Percentiles rank a stretch among this genome's conserved stretches.
Evolutionary conservation across 257 asterid genomes (phyloP).

Genomic region (Solanum paucissectum): DNA sequence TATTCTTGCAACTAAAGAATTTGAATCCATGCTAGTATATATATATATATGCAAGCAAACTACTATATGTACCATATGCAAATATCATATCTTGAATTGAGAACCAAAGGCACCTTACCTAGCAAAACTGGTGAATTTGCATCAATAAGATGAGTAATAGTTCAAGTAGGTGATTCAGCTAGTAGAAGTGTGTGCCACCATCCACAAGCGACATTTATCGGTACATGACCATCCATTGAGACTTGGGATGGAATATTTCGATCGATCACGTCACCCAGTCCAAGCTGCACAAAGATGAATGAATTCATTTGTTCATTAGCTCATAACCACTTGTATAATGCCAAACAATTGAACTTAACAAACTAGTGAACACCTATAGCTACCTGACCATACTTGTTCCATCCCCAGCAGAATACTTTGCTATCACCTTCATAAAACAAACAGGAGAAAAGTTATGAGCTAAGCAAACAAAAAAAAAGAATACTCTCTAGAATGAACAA

Average conservation of each 20-base stretch:
- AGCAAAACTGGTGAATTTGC: slow-evolving; percentile 50
- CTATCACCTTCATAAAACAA: slow-evolving; percentile 49
- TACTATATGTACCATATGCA: background rate
- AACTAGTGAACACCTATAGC: background rate
- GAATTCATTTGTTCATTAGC: background rate
- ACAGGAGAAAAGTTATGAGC: background rate
- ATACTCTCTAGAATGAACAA: background rate
- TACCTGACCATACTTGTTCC: slow-evolving; percentile 99
- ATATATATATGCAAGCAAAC: background rate
- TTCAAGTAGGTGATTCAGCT: slow-evolving; percentile 53
- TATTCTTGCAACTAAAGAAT: background rate
- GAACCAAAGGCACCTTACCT: slow-evolving; percentile 28
- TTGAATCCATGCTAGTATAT: background rate
- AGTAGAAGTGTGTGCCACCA: slow-evolving; percentile 99
- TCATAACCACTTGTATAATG: background rate
- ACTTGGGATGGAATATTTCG: slow-evolving; percentile 70
- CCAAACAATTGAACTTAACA: background rate
- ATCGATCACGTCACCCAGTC: slow-evolving; percentile 83
- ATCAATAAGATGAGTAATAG: background rate
- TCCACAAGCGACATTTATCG: slow-evolving; percentile 78
- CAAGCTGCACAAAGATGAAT: slow-evolving; percentile 48
- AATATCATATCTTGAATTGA: background rate
- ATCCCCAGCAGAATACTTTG: slow-evolving; percentile 90
- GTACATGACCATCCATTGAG: slow-evolving; percentile 35
- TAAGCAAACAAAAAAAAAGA: background rate